Evolutionary conservation across 495 filamentous ascomycete genomes (phyloP).

Genomic region (Choiromyces venosus): DNA sequence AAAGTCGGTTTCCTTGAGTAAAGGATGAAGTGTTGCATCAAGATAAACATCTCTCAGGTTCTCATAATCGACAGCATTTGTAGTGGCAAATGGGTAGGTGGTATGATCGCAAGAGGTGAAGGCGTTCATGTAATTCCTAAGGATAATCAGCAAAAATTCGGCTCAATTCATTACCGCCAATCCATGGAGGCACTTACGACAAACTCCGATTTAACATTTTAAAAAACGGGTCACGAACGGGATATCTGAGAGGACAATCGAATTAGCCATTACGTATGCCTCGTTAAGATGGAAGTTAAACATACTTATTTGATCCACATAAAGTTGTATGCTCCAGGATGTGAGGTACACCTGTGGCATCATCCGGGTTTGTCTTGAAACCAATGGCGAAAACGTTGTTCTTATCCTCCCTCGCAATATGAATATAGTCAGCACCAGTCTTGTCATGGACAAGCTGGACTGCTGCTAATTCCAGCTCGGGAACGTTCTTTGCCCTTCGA

Average conservation of each 20-base stretch:
- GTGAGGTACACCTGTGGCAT: conserved; percentile 93
- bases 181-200: conserved; percentile 46
- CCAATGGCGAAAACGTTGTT: conserved; percentile 99
- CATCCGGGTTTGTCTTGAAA: conserved; percentile 97
- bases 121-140: conserved; percentile 91
- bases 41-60: conserved; percentile 96
- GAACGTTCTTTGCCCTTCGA: conserved; percentile 78
- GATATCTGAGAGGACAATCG: conserved; percentile 58
- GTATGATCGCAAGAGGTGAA: conserved; percentile 95
- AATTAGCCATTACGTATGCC: background rate
- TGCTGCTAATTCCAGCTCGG: conserved; percentile 87
- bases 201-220: conserved; percentile 98
- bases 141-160: background rate
- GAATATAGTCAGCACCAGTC: conserved; percentile 91
- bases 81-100: conserved; percentile 96
- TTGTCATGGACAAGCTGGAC: conserved; percentile 84
- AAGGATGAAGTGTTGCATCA: conserved; percentile 82
- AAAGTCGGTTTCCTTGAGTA: conserved; percentile 87
- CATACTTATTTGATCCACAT: conserved; percentile 92
- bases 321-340: conserved; percentile 96
- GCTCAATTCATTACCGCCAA: background rate
- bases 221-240: conserved; percentile 96
- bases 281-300: conserved; percentile 8
- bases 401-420: conserved; percentile 86
- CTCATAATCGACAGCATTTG: conserved; percentile 89